Base-by-base conservation (phyloP, 495 filamentous ascomycete genomes). In the Rhypophila decipiens region DNA sequence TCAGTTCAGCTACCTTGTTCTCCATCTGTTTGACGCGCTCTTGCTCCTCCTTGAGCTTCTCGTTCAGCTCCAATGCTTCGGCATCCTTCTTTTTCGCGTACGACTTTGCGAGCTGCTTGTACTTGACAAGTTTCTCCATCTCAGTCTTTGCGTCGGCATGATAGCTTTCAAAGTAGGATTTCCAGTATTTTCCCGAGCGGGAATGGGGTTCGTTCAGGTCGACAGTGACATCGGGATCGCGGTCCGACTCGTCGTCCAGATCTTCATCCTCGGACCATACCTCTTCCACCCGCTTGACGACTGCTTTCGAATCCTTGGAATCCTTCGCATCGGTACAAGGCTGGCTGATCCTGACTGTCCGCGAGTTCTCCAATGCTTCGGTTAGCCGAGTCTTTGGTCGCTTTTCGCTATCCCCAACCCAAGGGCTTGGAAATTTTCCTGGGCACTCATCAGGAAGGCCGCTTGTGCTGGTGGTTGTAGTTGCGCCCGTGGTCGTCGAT, bases 151-250 rank as follows among this genome's bases (percentile, higher is more conserved):
- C 91, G 37, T 85, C 84, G 24, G 76, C 73, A 39, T 91, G 82
- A 59, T 96, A 90, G 47, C 75, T 79, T 47, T 94, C 84, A 56
- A 86, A 95, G 61, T 95, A 82, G 9, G 80, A 76, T 62, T 97
- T 97, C 93, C 93, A 98, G 65, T 91, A 96, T 60, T 84, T 83
- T 2, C 90, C 90, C 2, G 89, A 95, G 53, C 84, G 78, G 2
- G 89, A 94, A 34, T 82, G 79, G 4, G 93, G 90, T 37, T 86
- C 80, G 42, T 84, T 79, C 42, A 95, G 68, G 61, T 96, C 90
- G 31, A 83, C 66, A 0, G 87, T 93, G 19, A 80, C 64, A 45
- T 95, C 87, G 27, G 75, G 66, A 24, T 51, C 63, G 23, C 43
- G 53, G 27, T 67, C 61, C 35, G 40, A 63, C 24, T 64, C 54